A percentile compares a stretch with the other conserved stretches of the same genome.
phyloP scores from a whole-genome alignment of 352 stramenopile genomes.

The Phytopythium sindhum region DNA sequence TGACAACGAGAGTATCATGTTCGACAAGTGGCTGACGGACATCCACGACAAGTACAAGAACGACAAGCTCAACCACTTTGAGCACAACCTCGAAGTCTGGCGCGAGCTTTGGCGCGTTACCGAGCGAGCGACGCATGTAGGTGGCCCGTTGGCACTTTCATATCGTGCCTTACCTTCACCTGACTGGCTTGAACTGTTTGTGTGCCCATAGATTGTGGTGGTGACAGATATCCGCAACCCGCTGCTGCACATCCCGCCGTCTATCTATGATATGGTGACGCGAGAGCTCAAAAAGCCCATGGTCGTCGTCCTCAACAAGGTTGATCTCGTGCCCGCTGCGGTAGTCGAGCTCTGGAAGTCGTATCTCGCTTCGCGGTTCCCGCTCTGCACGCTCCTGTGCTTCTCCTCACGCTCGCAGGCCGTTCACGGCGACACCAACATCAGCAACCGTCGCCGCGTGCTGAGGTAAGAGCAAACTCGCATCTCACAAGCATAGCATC shows the following conservation, averaged over 20 bases:
- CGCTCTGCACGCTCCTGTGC: constrained; percentile 58
- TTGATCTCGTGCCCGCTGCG: constrained; percentile 64
- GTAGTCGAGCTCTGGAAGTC: constrained; percentile 67
- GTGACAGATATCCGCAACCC: constrained; percentile 81
- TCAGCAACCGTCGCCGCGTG: constrained; percentile 63
- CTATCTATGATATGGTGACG: constrained; percentile 77
- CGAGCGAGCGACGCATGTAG: constrained; percentile 73
- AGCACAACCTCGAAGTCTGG: constrained; percentile 86
- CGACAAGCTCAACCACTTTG: constrained; percentile 83
- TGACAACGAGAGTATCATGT: constrained; percentile 80
- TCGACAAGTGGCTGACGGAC: constrained; percentile 81
- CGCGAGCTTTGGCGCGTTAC: constrained; percentile 85
- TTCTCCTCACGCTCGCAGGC: constrained; percentile 78
- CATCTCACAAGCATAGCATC: not conserved
- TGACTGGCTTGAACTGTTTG: not conserved
- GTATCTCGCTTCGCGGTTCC: constrained; percentile 63
- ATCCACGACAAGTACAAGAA: constrained; percentile 84
- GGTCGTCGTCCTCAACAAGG: constrained; percentile 84
- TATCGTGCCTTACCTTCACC: too few relatives aligned
- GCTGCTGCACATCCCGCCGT: constrained; percentile 76
- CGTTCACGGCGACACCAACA: constrained; percentile 63
- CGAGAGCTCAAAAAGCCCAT: constrained; percentile 73
- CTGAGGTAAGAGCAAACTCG: constrained; percentile 31
- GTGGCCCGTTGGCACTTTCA: not conserved
- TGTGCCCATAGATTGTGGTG: constrained; percentile 34